These are phyloP conservation scores for Trichoderma sp. DNA, from an alignment of 2,329 filamentous ascomycete genomes.

Conservation along the genomic window DNA sequence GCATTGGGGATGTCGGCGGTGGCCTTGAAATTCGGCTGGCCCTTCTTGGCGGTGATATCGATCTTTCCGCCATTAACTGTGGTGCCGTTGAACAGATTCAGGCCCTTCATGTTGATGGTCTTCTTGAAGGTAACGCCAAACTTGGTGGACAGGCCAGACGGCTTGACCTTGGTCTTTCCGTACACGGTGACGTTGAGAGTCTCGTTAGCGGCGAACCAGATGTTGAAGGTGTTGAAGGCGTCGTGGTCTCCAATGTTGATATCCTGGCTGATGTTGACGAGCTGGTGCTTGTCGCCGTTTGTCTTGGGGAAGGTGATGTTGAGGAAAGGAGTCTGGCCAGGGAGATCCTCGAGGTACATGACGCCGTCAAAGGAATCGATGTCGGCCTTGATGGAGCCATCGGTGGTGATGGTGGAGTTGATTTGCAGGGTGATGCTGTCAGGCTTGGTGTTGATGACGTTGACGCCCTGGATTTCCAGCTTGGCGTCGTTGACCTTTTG, in stretches of 20 bases:
- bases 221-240: conserved; percentile 60
- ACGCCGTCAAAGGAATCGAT: conserved; percentile 55
- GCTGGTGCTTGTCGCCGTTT: conserved; percentile 52
- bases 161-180: conserved; percentile 57
- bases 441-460: conserved; percentile 51
- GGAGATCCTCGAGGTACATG: conserved; percentile 59
- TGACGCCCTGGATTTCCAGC: conserved; percentile 56
- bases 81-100: conserved; percentile 61
- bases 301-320: conserved; percentile 57
- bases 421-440: conserved; percentile 56
- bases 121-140: conserved; percentile 61
- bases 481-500: conserved; percentile 57
- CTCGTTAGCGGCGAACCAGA: conserved; percentile 56
- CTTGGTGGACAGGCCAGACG: conserved; percentile 53
- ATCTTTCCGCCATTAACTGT: conserved; percentile 56
- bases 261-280: conserved; percentile 57
- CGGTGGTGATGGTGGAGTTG: conserved; percentile 59
- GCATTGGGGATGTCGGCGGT: conserved; percentile 65
- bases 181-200: conserved; percentile 55
- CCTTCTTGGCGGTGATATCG: conserved; percentile 43
- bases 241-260: conserved; percentile 51
- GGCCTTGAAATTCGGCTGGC: conserved; percentile 64
- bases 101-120: conserved; percentile 54
- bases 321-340: conserved; percentile 54
- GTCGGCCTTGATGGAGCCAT: conserved; percentile 56